Conservation (phyloP, 1,139 yeast species). For the Saccharomyces pastorianus region DNA sequence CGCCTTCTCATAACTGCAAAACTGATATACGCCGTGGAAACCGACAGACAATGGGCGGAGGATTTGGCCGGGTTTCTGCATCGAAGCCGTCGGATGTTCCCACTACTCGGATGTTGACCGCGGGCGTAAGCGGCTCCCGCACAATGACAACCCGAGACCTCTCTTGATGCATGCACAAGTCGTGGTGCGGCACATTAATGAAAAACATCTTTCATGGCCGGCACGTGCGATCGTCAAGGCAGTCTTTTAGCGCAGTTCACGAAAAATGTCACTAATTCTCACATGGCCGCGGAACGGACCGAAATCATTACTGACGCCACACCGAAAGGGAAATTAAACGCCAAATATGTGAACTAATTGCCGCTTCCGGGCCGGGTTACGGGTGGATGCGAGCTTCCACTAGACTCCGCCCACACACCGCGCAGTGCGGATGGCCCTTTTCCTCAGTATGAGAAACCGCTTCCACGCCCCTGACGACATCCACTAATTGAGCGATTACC, state of each 20-base stretch:
- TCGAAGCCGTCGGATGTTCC: background rate
- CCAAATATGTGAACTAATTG: background rate
- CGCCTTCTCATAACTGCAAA: background rate
- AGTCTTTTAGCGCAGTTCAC: background rate
- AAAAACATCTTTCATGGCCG: background rate
- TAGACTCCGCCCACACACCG: background rate
- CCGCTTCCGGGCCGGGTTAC: background rate
- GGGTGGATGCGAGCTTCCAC: background rate
- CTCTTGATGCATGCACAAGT: background rate
- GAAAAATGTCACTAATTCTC: background rate
- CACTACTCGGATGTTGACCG: background rate
- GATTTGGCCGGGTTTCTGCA: background rate
- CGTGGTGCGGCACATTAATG: background rate
- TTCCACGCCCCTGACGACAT: background rate
- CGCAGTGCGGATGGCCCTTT: background rate
- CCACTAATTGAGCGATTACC: constrained; percentile 1
- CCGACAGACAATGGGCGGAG: background rate
- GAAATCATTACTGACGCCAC: background rate
- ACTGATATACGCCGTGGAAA: background rate
- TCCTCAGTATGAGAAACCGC: background rate
- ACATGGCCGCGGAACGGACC: background rate
- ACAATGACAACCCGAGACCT: background rate
- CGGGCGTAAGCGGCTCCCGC: background rate
- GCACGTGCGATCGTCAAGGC: background rate
- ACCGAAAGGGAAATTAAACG: background rate